Evolutionary conservation across 768 basidiomycete species (phyloP), one percentile per base, ranked within the genome.

Genomic region (Lactarius akahatsu): DNA sequence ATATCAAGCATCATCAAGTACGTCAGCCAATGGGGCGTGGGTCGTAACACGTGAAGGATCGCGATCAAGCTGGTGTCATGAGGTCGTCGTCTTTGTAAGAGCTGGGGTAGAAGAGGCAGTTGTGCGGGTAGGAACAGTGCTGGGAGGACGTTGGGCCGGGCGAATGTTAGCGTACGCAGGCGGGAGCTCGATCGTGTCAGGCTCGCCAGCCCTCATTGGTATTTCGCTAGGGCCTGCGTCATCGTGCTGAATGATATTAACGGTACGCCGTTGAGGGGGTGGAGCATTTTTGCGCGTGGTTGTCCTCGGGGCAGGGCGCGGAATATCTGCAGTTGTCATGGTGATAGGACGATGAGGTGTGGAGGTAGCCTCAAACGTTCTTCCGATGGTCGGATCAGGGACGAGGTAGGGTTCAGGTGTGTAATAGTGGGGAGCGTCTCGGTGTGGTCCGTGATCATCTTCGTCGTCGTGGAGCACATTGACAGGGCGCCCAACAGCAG

Each of bases 231-330:
- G 77, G 1, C 92, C 92, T 0, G 89, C 92, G 73, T 94, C 92
- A 69, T 92, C 90, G 71, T 94, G 92, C 76, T 93, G 92, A 56
- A 93, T 83, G 71, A 92, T 84, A 72, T 93, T 92, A 38, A 93
- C 85, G 0, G 90, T 82, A 57, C 91, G 79, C 77, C 90, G 78
- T 68, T 76, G 78, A 45, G 86, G 79, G 61, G 81, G 75, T 45
- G 73, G 74, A 2, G 78, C 75, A 9, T 79, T 79, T 61, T 83
- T 83, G 70, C 86, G 86, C 36, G 71, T 69, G 72, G 81, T 77
- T 16, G 70, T 74, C 50, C 71, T 23, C 30, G 40, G 16, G 23
- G 63, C 72, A 69, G 73, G 69, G 57, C 68, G 73, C 40, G 45
- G 56, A 23, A 40, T 61, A n/a, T 62, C 62, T 20, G 59, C 52